phyloP scores from a whole-genome alignment of 805 yeast species.

The Scheffersomyces amazonensis region DNA sequence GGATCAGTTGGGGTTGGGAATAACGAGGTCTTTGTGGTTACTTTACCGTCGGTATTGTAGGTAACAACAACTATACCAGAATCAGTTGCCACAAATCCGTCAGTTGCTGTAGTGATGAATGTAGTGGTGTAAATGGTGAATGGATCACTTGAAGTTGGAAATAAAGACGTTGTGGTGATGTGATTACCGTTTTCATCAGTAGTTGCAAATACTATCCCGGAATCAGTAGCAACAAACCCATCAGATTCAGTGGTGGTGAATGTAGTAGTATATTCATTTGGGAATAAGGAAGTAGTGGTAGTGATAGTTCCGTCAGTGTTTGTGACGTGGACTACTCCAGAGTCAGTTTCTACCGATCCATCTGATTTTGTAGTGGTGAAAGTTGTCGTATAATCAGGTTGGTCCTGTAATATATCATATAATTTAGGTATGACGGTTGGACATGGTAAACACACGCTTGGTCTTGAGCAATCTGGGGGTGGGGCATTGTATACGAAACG shows the following conservation, averaged over 20 bases:
- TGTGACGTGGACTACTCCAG: slow-evolving; percentile 14
- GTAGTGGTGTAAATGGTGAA: slow-evolving; percentile 3
- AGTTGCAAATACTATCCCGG: slow-evolving; percentile 13
- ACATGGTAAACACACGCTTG: too few relatives aligned
- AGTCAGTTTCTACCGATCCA: slow-evolving; percentile 10
- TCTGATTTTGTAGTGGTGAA: slow-evolving; percentile 10
- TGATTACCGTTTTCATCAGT: slow-evolving; percentile 8
- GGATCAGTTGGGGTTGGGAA: neutral
- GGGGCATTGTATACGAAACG: neutral
- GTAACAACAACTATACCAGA: slow-evolving; percentile 11
- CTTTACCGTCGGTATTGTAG: slow-evolving; percentile 7
- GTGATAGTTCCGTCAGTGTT: slow-evolving; percentile 12
- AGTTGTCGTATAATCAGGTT: slow-evolving; percentile 4
- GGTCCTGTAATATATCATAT: too few relatives aligned
- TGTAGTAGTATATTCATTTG: slow-evolving; percentile 13
- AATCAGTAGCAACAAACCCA: slow-evolving; percentile 11
- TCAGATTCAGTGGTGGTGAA: slow-evolving; percentile 10
- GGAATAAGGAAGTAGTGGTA: slow-evolving; percentile 10
- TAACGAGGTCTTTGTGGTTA: slow-evolving; percentile 7
- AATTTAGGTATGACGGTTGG: too few relatives aligned
- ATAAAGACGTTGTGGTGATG: slow-evolving; percentile 2
- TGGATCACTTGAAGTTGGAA: neutral
- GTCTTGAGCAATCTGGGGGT: neutral
- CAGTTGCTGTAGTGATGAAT: slow-evolving; percentile 6
- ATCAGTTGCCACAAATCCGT: slow-evolving; percentile 11